These are phyloP conservation scores for Avena eriantha DNA, from an alignment of 176 grass and related monocot species.

Conservation along the genomic window DNA sequence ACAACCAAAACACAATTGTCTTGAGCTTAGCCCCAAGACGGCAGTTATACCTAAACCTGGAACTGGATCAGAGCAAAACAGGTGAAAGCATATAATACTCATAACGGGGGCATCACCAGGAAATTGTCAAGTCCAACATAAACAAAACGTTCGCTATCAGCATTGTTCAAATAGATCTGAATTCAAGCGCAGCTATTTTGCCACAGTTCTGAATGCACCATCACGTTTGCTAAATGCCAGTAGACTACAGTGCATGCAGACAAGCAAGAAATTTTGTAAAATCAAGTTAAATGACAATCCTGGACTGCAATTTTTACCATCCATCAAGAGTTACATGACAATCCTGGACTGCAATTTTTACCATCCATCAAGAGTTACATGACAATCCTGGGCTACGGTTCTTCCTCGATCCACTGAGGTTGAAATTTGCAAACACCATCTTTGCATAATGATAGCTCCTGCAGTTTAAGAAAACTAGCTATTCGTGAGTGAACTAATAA, in stretches of 20 bases:
- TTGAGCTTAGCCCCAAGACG: neutral
- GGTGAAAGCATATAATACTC: neutral
- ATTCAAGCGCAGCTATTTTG: no score
- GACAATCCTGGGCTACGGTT: neutral
- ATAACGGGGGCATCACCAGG: neutral
- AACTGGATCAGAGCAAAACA: neutral
- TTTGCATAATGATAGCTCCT: neutral
- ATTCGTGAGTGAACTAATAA: no score
- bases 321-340: neutral
- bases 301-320: neutral
- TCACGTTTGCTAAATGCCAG: neutral
- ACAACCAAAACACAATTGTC: neutral
- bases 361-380: neutral
- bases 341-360: neutral
- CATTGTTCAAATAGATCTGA: neutral
- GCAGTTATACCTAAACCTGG: neutral
- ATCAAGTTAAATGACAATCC: neutral
- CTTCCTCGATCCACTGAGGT: neutral
- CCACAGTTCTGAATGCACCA: slow-evolving; percentile 1
- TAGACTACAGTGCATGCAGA: neutral
- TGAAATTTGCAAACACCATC: neutral
- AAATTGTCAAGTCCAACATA: neutral
- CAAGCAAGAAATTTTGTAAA: neutral
- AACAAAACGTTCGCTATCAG: neutral
- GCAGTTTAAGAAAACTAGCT: neutral